Evolutionary conservation across 805 yeast genomes (phyloP), one percentile per base, ranked within the genome.

Genomic region (Ogataea paradorogensis): DNA sequence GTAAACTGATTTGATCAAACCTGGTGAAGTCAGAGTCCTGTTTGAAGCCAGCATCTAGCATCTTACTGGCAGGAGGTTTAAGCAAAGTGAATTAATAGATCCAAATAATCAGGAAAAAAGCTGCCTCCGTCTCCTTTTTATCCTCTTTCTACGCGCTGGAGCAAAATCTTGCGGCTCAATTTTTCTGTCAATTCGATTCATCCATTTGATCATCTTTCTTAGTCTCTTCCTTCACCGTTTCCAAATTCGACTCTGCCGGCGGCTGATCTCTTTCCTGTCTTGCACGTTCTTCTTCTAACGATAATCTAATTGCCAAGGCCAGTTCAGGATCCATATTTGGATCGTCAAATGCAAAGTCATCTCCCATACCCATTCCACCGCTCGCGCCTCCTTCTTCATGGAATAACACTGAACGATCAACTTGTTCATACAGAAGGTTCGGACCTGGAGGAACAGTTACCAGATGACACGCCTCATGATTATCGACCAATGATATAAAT

Each of bases 281-380:
- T 36, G 86, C 82, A 54, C 83, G 85, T 61, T 91, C 98, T 59
- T 93, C 99, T 59, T 93, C 98, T 56, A 93, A 71, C 0, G 98
- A 91, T 63, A 93, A 71, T 59, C 98, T 80, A 56, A 93, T 76
- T 1, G 98, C 99, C 71, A 93, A 73, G 0, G 98, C 99, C 59
- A 93, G 76, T 65, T 93, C 99, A 23, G 98, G 98, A 56, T 93
- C 99, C 80, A 88, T 84, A 50, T 81, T 80, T 23, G 96, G 91
- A 63, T 91, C 98, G 27, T 77, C 78, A 56, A 82, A 73, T 42
- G 80, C 87, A 65, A 78, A 79, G 43, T 70, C 73, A n/a, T 65
- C 74, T 20, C 63, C 74, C 18, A 35, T 52, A 11, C 49, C 59
- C 8, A 43, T 44, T 14, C 70, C 76, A 31, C 59, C 60, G 11